Base-by-base conservation (phyloP, 352 stramenopile genomes). In the Lagenidium sp. region DNA sequence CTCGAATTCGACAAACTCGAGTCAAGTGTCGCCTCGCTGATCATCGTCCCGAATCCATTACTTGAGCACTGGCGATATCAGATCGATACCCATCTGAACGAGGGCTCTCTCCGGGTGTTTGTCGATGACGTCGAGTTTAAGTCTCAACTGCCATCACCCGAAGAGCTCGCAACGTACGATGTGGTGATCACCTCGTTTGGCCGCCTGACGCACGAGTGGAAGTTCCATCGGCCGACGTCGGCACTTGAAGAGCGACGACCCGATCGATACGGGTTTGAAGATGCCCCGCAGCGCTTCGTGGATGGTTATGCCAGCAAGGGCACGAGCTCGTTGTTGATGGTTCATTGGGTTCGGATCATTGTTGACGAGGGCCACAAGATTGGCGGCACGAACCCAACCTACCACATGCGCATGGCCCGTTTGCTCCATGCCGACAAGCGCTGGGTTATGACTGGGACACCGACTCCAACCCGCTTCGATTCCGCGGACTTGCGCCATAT, bases 401-500 rank as follows among this genome's bases (percentile, higher is more conserved):
- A 80, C 43, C 65, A 92, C 18, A 92, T 92, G 55, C 53, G 78
- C 7, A 84, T 97, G 49, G 85, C 95, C 6, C 58, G 77, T 20
- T 40, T 88, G 19, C 50, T 97, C 6, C 79, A 63, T 29, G 82
- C 84, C 1, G 70, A 96, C 41, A 79, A 85, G 43, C 67, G 90
- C 13, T 98, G 94, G 95, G 82, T 96, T n/a, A 98, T 98, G 94
- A 98, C 93, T 3, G 95, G 95, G 36, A 99, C 95, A 15, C 95
- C 95, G 13, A 98, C 94, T 10, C 83, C 86, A 28, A 94, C 95
- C 46, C 84, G 74, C 0, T 67, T 91, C 15, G 70, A 95, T 45
- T 85, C 65, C n/a, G 57, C 65, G 1, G 91, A 91, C 26, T 58
- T 98, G 6, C 69, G 66, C 1, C 91, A 96, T 45, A 75, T 98